A percentile compares a stretch with the other conserved stretches of the same genome.
Evolutionary conservation across 75 land plant species (phyloP).

Genomic region (Pinus tabuliformis): DNA sequence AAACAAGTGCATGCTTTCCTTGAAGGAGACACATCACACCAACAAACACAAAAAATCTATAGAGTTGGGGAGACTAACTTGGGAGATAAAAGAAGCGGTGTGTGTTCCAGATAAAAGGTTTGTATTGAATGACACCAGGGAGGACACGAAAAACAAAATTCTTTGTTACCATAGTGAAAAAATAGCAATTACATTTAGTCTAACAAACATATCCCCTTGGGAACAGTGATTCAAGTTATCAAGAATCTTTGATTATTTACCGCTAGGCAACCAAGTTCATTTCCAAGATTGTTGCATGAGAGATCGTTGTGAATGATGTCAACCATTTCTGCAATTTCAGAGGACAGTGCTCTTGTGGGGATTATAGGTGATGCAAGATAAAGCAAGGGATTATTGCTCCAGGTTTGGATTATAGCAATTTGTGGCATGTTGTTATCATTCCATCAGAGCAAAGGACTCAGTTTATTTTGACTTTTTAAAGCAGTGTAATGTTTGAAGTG

Average conservation of each 20-base stretch:
- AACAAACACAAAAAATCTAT: neutral
- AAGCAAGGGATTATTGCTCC: neutral
- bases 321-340: neutral
- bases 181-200: neutral
- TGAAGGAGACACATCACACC: conserved; percentile 24
- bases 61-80: neutral
- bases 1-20: conserved; percentile 16
- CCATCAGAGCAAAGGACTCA: too few relatives aligned
- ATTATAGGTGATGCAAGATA: neutral
- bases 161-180: neutral
- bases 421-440: too few relatives aligned
- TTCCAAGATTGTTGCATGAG: neutral
- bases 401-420: too few relatives aligned
- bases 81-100: neutral
- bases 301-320: neutral
- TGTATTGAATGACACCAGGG: neutral
- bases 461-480: too few relatives aligned
- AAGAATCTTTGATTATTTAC: neutral
- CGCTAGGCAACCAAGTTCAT: neutral
- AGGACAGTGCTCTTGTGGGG: neutral
- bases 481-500: too few relatives aligned
- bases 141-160: neutral
- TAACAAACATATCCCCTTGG: neutral
- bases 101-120: neutral
- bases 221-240: neutral